phyloP scores from a whole-genome alignment of 2,329 filamentous ascomycete species.

The Sporothrix luriei region DNA sequence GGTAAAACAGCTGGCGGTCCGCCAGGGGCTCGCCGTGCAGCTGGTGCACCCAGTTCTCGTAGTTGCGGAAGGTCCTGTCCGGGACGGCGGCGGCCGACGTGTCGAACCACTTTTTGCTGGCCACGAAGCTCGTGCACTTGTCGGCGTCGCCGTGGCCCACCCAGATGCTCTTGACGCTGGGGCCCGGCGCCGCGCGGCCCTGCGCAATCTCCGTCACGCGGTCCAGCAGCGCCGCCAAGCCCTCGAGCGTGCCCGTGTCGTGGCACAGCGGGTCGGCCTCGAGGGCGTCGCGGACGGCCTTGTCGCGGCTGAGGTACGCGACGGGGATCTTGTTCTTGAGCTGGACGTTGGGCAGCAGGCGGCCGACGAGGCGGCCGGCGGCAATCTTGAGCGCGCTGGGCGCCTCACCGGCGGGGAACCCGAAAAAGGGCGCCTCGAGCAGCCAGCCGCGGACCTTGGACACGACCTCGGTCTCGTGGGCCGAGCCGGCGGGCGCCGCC shows the following conservation, averaged over 20 bases:
- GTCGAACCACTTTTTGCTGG: constrained; percentile 66
- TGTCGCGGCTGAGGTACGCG: constrained; percentile 68
- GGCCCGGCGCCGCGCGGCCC: constrained; percentile 57
- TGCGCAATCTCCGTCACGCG: constrained; percentile 63
- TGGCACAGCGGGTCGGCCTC: constrained; percentile 72
- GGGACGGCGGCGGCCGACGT: constrained; percentile 52
- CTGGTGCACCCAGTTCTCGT: constrained; percentile 79
- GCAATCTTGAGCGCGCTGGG: constrained; percentile 66
- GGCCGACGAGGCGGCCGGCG: constrained; percentile 67
- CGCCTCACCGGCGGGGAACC: constrained; percentile 65
- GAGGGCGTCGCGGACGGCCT: constrained; percentile 62
- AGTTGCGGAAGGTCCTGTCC: constrained; percentile 72
- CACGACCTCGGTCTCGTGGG: constrained; percentile 56
- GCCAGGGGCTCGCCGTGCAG: constrained; percentile 59
- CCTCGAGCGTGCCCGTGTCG: constrained; percentile 79
- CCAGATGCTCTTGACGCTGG: constrained; percentile 65
- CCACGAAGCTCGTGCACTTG: constrained; percentile 65
- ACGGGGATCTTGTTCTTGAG: constrained; percentile 67
- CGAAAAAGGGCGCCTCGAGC: constrained; percentile 77
- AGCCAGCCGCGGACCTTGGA: constrained; percentile 70
- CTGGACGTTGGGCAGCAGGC: constrained; percentile 67
- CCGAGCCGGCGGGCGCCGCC: constrained; percentile 46
- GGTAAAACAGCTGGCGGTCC: constrained; percentile 56
- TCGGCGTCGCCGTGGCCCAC: constrained; percentile 78
- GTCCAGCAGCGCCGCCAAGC: constrained; percentile 75